phyloP scores from a whole-genome alignment of 805 yeast genomes.

The Cyberlindnera samutprakarnensis region DNA sequence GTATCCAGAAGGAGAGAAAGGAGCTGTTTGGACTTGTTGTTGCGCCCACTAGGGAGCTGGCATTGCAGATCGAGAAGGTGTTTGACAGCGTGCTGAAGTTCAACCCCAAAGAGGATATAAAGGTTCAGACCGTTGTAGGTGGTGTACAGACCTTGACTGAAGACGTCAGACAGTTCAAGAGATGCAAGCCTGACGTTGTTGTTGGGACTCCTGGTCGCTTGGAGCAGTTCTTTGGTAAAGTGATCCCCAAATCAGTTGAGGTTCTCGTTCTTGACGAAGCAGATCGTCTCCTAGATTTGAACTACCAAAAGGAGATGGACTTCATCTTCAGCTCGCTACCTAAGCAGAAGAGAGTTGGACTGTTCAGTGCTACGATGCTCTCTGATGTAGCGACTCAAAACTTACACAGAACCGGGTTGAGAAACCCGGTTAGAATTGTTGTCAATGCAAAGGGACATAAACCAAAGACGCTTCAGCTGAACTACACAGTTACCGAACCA shows the following conservation, averaged over 20 bases:
- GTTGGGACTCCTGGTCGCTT: slow-evolving; percentile 93
- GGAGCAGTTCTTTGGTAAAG: slow-evolving; percentile 59
- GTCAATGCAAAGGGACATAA: slow-evolving; percentile 51
- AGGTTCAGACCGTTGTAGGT: slow-evolving; percentile 59
- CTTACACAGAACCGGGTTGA: slow-evolving; percentile 80
- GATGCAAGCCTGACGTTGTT: slow-evolving; percentile 59
- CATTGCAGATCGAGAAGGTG: slow-evolving; percentile 65
- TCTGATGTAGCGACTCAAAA: slow-evolving; percentile 64
- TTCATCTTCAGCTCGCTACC: slow-evolving; percentile 66
- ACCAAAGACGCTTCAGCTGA: slow-evolving; percentile 60
- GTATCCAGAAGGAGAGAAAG: slow-evolving; percentile 28
- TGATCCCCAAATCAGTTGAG: slow-evolving; percentile 59
- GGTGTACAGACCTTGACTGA: slow-evolving; percentile 57
- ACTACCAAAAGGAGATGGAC: slow-evolving; percentile 63
- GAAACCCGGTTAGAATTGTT: slow-evolving; percentile 83
- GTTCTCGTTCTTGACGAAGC: slow-evolving; percentile 87
- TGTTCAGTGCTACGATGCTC: slow-evolving; percentile 83
- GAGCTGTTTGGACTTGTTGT: slow-evolving; percentile 65
- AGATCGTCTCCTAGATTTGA: slow-evolving; percentile 74
- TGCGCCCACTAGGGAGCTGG: slow-evolving; percentile 61
- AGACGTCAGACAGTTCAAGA: slow-evolving; percentile 55
- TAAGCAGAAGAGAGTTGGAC: slow-evolving; percentile 86
- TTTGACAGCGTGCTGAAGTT: slow-evolving; percentile 50
- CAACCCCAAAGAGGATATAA: slow-evolving; percentile 43
- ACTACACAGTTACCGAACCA: slow-evolving; percentile 54